A percentile compares a stretch with the other conserved stretches of the same genome.
phyloP scores from a whole-genome alignment of 805 yeast species.

The Candida tallmaniae region DNA sequence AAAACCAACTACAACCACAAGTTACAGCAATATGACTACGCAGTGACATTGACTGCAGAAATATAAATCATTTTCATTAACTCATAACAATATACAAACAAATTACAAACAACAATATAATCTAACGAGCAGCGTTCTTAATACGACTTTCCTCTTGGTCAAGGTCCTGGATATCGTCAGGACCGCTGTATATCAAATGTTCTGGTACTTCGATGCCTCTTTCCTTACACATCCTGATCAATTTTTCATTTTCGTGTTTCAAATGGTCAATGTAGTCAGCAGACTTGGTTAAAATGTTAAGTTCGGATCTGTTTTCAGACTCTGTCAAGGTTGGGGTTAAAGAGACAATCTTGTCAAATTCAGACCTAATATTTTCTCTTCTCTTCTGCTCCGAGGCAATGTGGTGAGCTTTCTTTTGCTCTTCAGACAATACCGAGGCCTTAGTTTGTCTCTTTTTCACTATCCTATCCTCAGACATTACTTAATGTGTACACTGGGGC shows the following conservation, averaged over 20 bases:
- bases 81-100: neutral
- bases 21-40: conserved; percentile 12
- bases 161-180: conserved; percentile 16
- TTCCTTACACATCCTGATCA: conserved; percentile 38
- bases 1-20: conserved; percentile 9
- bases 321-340: conserved; percentile 68
- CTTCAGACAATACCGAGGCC: conserved; percentile 29
- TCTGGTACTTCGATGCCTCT: conserved; percentile 41
- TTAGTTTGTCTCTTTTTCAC: conserved; percentile 20
- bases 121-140: neutral
- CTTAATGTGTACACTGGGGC: too few species aligned
- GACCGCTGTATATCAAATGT: conserved; percentile 29
- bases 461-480: too few species aligned
- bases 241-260: conserved; percentile 44
- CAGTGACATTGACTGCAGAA: conserved; percentile 15
- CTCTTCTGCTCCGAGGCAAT: conserved; percentile 85
- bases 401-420: conserved; percentile 60
- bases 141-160: conserved; percentile 10
- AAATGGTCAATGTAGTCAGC: conserved; percentile 51
- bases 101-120: conserved; percentile 1
- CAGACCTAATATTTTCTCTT: conserved; percentile 77
- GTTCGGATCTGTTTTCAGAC: conserved; percentile 77
- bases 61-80: neutral
- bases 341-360: conserved; percentile 70
- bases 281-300: conserved; percentile 64